Conservation (phyloP, 768 basidiomycete genomes). For the Calocybe gangraenosa region DNA sequence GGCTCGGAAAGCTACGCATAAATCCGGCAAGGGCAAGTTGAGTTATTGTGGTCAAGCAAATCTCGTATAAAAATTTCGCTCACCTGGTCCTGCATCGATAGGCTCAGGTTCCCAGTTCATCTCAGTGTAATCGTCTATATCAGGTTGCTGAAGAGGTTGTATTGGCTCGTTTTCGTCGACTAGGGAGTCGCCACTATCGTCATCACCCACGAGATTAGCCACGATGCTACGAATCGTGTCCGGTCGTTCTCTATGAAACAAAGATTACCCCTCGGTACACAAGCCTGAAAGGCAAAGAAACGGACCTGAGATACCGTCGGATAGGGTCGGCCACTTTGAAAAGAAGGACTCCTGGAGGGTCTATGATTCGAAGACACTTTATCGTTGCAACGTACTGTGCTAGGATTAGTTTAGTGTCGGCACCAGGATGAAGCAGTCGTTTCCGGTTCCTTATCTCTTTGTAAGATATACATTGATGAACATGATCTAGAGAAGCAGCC, state of each 20-base stretch:
- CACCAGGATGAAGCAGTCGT: slow-evolving; percentile 92
- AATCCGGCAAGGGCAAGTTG: background rate
- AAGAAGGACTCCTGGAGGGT: slow-evolving; percentile 88
- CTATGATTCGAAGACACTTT: slow-evolving; percentile 82
- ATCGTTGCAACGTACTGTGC: slow-evolving; percentile 91
- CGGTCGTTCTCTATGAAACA: slow-evolving; percentile 59
- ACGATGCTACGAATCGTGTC: slow-evolving; percentile 96
- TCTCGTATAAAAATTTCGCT: slow-evolving; percentile 11
- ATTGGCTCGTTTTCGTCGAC: slow-evolving; percentile 83
- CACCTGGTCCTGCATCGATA: slow-evolving; percentile 92
- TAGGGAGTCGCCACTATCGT: slow-evolving; percentile 73
- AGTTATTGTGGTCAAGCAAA: background rate
- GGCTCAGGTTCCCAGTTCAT: slow-evolving; percentile 96
- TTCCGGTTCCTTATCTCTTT: slow-evolving; percentile 59
- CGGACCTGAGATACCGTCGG: slow-evolving; percentile 78
- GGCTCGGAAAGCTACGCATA: slow-evolving; percentile 86
- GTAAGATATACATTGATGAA: background rate
- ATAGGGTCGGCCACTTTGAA: slow-evolving; percentile 95
- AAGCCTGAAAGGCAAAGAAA: background rate
- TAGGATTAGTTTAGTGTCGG: slow-evolving; percentile 89
- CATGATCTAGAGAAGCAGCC: slow-evolving; percentile 20
- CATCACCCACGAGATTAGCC: slow-evolving; percentile 83
- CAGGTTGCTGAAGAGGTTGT: slow-evolving; percentile 67
- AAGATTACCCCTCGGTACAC: background rate
- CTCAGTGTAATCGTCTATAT: slow-evolving; percentile 85